Evolutionary conservation across 2,329 filamentous ascomycete genomes (phyloP).

Genomic region (Alternaria atra): DNA sequence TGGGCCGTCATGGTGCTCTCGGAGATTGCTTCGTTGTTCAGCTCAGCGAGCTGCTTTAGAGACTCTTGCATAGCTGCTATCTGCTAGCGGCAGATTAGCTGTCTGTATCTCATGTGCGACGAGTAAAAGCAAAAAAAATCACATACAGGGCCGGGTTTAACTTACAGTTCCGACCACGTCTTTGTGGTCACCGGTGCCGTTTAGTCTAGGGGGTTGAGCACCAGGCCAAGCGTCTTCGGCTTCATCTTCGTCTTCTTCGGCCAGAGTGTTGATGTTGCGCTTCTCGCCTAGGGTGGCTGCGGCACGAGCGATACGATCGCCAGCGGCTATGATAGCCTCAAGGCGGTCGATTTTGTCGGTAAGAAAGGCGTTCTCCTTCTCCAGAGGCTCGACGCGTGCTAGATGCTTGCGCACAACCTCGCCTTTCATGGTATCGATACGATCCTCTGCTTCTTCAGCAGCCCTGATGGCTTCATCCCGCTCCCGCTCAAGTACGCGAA

Average conservation of each 20-base stretch:
- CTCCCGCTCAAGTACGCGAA: conserved; percentile 26
- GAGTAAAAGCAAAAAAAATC: neutral
- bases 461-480: conserved; percentile 32
- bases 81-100: conserved; percentile 48
- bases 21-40: conserved; percentile 47
- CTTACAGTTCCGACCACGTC: conserved; percentile 51
- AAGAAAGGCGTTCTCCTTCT: conserved; percentile 43
- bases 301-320: conserved; percentile 48
- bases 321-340: conserved; percentile 46
- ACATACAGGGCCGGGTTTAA: conserved; percentile 19
- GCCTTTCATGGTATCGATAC: conserved; percentile 48
- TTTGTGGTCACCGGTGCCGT: conserved; percentile 16
- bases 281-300: conserved; percentile 47
- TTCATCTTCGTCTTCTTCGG: conserved; percentile 42
- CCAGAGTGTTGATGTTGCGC: conserved; percentile 42
- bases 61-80: conserved; percentile 51
- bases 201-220: conserved; percentile 8
- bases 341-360: conserved; percentile 47
- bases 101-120: conserved; percentile 1
- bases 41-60: conserved; percentile 44
- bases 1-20: conserved; percentile 47
- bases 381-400: conserved; percentile 44
- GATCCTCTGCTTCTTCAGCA: conserved; percentile 40
- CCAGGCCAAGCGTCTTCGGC: conserved; percentile 10
- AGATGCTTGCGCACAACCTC: conserved; percentile 49